Percentiles rank a stretch among this genome's conserved stretches.
These are phyloP conservation scores for Lomentospora prolificans DNA, from an alignment of 2,329 filamentous ascomycete genomes.

Conservation along the genomic window DNA sequence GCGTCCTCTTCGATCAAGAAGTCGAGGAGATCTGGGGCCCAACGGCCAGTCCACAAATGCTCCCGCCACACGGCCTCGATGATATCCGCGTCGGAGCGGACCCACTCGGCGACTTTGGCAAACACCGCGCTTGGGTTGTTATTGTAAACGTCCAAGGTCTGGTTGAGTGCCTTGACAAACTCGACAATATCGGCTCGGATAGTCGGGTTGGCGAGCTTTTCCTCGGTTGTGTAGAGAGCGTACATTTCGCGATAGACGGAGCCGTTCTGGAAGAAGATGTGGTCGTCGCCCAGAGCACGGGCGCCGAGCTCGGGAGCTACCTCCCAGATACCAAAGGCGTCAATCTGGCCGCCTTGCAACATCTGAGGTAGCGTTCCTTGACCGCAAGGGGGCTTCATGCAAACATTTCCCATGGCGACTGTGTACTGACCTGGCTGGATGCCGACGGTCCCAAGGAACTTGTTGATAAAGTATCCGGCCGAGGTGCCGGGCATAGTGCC, in stretches of 20 bases:
- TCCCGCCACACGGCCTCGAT: slow-evolving; percentile 8
- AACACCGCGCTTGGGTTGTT: slow-evolving; percentile 4
- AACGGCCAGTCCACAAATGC: slow-evolving; percentile 8
- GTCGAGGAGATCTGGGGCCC: slow-evolving; percentile 9
- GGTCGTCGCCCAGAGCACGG: slow-evolving; percentile 6
- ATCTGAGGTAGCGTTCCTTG: slow-evolving; percentile 4
- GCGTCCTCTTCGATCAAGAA: slow-evolving; percentile 10
- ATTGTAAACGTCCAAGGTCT: slow-evolving; percentile 6
- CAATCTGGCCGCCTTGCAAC: slow-evolving; percentile 7
- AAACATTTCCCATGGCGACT: slow-evolving; percentile 3
- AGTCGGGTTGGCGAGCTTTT: slow-evolving; percentile 8
- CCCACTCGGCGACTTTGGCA: slow-evolving; percentile 3
- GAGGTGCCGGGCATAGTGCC: slow-evolving; percentile 9
- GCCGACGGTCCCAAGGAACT: slow-evolving; percentile 8
- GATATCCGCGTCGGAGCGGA: slow-evolving; percentile 3
- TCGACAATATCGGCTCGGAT: slow-evolving; percentile 10
- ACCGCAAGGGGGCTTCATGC: slow-evolving; percentile 8
- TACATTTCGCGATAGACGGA: slow-evolving; percentile 10
- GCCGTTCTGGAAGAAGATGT: slow-evolving; percentile 10
- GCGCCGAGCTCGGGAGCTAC: slow-evolving; percentile 7
- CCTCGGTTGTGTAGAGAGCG: slow-evolving; percentile 10
- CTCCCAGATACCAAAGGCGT: slow-evolving; percentile 11
- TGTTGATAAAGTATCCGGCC: slow-evolving; percentile 10
- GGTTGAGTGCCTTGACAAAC: slow-evolving; percentile 10
- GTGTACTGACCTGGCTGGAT: slow-evolving; percentile 7